Evolutionary conservation across 2,329 filamentous ascomycete species (phyloP), one percentile per base, ranked within the genome.

Genomic region (Chrysoporthe puriensis): DNA sequence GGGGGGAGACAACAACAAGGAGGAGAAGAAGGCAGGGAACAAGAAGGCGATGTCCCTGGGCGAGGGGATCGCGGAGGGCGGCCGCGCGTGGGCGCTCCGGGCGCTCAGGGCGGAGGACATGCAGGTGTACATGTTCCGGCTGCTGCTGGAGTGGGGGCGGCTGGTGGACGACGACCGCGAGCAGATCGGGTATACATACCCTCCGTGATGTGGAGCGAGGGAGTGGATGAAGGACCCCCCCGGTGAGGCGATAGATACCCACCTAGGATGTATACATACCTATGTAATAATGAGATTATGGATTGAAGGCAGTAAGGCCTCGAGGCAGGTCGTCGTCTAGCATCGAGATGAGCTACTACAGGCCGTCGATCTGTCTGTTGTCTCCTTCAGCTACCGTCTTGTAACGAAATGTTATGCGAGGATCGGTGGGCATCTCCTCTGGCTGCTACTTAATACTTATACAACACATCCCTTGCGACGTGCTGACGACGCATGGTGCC

Each of bases 41-140:
- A 9, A 13, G 56, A 18, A 21, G 34, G 16, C 2, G 26, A 59
- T 40, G 43, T 46, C 62, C 40, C 77, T 81, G 56, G 87, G 84
- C 0, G 76, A 81, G 72, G 78, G 76, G 67, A 87, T 90, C 69
- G 86, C 87, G 9, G 72, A 78, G 18, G 79, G 81, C 6, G 85
- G 87, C 0, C 81, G 82, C 61, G 75, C 79, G n/a, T 89, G 87
- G 87, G 84, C 85, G 0, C 77, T 81, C 64, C 82, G 77, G 73
- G 84, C 86, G 2, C 74, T 89, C 14, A 75, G 88, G 63, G 82
- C 79, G 65, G 85, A 86, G 62, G 86, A 89, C 71, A 88, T 88
- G 85, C 78, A 83, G 71, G 78, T 89, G 2, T 89, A 89, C 73
- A 81, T 86, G 70, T 84, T 85, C 66, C 76, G 86, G 50, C 72